Percentiles rank a stretch among this genome's conserved stretches.
Evolutionary conservation across 495 filamentous ascomycete species (phyloP).

Genomic region (Darksidea phi): DNA sequence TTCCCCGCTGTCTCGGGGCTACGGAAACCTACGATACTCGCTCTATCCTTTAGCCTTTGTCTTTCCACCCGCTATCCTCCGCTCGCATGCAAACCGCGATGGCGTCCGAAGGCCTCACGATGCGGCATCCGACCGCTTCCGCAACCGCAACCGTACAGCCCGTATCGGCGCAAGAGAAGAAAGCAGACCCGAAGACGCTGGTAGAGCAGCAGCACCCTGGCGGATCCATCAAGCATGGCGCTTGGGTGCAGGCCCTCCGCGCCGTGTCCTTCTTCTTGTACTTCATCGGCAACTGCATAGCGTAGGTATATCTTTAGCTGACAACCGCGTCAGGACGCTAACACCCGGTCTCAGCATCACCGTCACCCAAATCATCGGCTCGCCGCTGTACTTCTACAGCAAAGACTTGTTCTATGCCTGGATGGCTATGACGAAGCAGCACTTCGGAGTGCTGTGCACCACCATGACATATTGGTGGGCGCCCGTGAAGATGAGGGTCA

Average conservation of each 20-base stretch:
- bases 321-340: constrained; percentile 23
- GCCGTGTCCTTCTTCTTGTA: constrained; percentile 63
- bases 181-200: constrained; percentile 10
- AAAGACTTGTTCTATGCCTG: constrained; percentile 71
- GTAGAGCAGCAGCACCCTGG: constrained; percentile 53
- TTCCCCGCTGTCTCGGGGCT: too few relatives aligned
- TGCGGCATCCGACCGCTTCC: background rate
- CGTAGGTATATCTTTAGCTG: constrained; percentile 26
- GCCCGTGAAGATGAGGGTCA: constrained; percentile 71
- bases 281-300: constrained; percentile 55
- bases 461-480: constrained; percentile 81
- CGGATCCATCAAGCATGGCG: constrained; percentile 67
- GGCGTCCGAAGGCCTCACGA: too few relatives aligned
- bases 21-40: too few relatives aligned
- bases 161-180: constrained; percentile 23
- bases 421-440: constrained; percentile 75
- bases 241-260: constrained; percentile 62
- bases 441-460: constrained; percentile 69
- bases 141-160: constrained; percentile 25
- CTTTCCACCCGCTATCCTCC: too few relatives aligned
- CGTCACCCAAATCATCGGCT: constrained; percentile 64
- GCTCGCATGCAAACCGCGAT: too few relatives aligned
- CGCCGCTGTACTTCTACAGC: constrained; percentile 67
- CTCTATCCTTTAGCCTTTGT: too few relatives aligned
- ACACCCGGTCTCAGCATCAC: constrained; percentile 50